Percentiles rank a stretch among this genome's conserved stretches.
These are phyloP conservation scores for Setaria viridis DNA, from an alignment of 202 grass and related monocot species.

Conservation along the genomic window DNA sequence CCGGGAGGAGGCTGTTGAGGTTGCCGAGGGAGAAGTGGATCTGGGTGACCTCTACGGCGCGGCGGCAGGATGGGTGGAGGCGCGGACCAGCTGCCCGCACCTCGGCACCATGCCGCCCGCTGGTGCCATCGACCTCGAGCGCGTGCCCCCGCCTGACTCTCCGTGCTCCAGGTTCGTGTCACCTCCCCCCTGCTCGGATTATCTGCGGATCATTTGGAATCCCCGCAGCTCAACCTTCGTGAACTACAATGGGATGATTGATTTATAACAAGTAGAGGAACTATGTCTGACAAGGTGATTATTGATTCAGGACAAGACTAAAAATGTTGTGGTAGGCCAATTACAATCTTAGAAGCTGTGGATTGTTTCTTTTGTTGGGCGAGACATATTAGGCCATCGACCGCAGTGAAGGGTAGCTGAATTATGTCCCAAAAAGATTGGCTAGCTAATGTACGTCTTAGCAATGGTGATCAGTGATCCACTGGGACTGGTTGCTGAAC, in stretches of 20 bases:
- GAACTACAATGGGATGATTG: not conserved
- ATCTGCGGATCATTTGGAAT: not conserved
- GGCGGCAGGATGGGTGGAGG: slow-evolving; percentile 76
- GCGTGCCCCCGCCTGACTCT: slow-evolving; percentile 69
- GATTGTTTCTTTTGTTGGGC: not conserved
- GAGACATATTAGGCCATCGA: not conserved
- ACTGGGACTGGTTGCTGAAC: not conserved
- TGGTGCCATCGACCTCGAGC: slow-evolving; percentile 49
- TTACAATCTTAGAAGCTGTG: not conserved
- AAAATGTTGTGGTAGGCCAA: not conserved
- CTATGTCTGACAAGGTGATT: not conserved
- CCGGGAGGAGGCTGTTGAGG: not conserved
- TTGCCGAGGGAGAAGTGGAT: slow-evolving; percentile 6
- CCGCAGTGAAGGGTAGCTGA: not conserved
- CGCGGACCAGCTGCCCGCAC: slow-evolving; percentile 79
- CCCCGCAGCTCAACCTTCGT: not conserved
- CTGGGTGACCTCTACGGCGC: slow-evolving; percentile 59
- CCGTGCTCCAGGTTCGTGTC: slow-evolving; percentile 71
- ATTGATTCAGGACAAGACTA: not conserved
- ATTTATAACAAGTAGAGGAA: not conserved
- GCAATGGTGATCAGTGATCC: not conserved
- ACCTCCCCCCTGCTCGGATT: not conserved
- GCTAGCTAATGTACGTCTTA: not conserved
- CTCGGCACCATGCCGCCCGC: slow-evolving; percentile 55
- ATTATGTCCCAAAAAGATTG: not conserved